Evolutionary conservation across 768 basidiomycete species (phyloP), one percentile per base, ranked within the genome.

Genomic region (Tephrocybe rancida): DNA sequence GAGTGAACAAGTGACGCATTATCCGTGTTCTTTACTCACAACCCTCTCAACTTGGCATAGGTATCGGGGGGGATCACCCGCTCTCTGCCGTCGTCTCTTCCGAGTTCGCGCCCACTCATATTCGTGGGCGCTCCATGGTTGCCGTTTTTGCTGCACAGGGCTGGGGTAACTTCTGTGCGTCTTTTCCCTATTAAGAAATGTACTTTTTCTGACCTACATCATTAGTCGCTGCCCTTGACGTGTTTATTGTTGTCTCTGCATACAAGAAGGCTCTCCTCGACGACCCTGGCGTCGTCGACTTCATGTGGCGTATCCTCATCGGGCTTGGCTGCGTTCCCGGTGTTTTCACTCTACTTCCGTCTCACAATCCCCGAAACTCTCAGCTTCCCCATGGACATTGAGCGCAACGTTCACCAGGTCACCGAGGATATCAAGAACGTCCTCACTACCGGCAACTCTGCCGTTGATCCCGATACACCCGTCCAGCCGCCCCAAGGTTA

Each of bases 311-410:
- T 63, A 71, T 94, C 45, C 79, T 95, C 64, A 92, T 95, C 67
- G 92, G 92, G 62, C 75, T 95, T 35, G 93, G 93, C 41, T 88
- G 86, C 52, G 75, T 95, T 41, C 93, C 93, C 29, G 92, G 83
- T 50, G 78, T 77, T 32, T 64, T 92, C 53, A 91, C 91, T n/a
- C 42, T 94, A 92, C 76, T 94, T 91, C 87, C 90, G 92, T 66
- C 80, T 94, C 34, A 93, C 92, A 24, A 94, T 95, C 63, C 90
- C 92, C 3, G 92, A 95, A 68, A 94, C 92, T 0, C 92, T 92
- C 19, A 90, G 92, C 56, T 82, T 80, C 69, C 95, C 92, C 55
- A 93, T 94, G 87, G 92, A 95, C 75, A 82, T 95, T 56, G 91
- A 93, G 69, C 79, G 87, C 45, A 92, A 94, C 67, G 73, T 95